These are phyloP conservation scores for Gremmenia infestans DNA, from an alignment of 2,329 filamentous ascomycete species.

Conservation along the genomic window DNA sequence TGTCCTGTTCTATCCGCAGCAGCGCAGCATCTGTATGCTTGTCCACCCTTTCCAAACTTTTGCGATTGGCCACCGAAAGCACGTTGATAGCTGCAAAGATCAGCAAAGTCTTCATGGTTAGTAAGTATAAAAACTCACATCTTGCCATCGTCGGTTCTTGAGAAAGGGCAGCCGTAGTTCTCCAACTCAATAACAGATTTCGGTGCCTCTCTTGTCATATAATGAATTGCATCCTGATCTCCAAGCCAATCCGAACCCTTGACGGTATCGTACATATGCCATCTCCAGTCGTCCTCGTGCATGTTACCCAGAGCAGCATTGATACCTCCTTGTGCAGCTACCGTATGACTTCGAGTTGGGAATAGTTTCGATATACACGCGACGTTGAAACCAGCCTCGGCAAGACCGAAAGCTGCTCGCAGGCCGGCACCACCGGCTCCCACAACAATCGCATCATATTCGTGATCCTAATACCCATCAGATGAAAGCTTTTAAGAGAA, in stretches of 20 bases:
- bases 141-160: conserved; percentile 90
- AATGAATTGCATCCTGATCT: conserved; percentile 96
- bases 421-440: conserved; percentile 78
- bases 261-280: conserved; percentile 99
- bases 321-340: conserved; percentile 78
- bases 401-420: conserved; percentile 78
- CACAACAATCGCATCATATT: conserved; percentile 96
- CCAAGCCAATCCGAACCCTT: conserved; percentile 97
- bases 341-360: conserved; percentile 79
- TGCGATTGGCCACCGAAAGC: conserved; percentile 97
- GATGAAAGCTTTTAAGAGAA: conserved; percentile 3
- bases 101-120: conserved; percentile 9
- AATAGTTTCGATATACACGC: conserved; percentile 70
- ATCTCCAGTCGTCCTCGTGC: conserved; percentile 98
- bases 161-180: conserved; percentile 96
- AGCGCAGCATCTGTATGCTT: conserved; percentile 78
- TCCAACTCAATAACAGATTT: conserved; percentile 90
- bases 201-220: conserved; percentile 95
- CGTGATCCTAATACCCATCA: conserved; percentile 65
- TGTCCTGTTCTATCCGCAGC: conserved; percentile 96
- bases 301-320: conserved; percentile 90
- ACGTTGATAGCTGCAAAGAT: conserved; percentile 72
- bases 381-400: conserved; percentile 85
- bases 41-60: conserved; percentile 91
- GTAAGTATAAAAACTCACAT: conserved; percentile 53